Base-by-base conservation (phyloP, 805 yeast genomes). In the Candida argentea region DNA sequence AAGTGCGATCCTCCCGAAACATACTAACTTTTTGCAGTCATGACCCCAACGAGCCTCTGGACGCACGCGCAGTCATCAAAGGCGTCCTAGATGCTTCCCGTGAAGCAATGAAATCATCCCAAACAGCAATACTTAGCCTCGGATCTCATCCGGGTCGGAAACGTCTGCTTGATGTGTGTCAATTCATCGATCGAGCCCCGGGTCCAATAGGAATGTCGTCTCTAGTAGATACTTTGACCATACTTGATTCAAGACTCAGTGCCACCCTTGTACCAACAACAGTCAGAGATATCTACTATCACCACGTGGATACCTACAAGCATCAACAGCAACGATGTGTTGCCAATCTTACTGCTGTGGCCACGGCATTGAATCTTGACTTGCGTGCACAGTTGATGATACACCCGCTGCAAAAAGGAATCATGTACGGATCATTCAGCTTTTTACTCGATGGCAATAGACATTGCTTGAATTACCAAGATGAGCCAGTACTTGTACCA, bases 201-300 rank as follows among this genome's bases (percentile, higher is more conserved):
- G 3, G 13, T 16, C 15, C 27, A 30, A 5, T 16, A 26, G 14
- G 31, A 33, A 4, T 6, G 18, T 16, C 19, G 11, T n/a, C n/a
- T n/a, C n/a, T n/a, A n/a, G n/a, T n/a, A n/a, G n/a, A n/a, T n/a
- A n/a, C n/a, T n/a, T n/a, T n/a, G n/a, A n/a, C n/a, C n/a, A n/a
- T n/a, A n/a, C n/a, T n/a, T n/a, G n/a, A n/a, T n/a, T n/a, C n/a
- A n/a, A n/a, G n/a, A n/a, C n/a, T n/a, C n/a, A n/a, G n/a, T n/a
- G n/a, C n/a, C n/a, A n/a, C n/a, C n/a, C n/a, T n/a, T 14, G 26
- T 15, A 14, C 22, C 25, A 2, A 55, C 67, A 1, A 62, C 82
- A 1, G 59, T 60, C 29, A 51, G 86, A 35, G 83, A 76, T 37
- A 32, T 77, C 0, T 77, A 57, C 50, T 77, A 77, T 45, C 58